These are phyloP conservation scores for Podospora didyma DNA, from an alignment of 495 filamentous ascomycete species.

Conservation along the genomic window DNA sequence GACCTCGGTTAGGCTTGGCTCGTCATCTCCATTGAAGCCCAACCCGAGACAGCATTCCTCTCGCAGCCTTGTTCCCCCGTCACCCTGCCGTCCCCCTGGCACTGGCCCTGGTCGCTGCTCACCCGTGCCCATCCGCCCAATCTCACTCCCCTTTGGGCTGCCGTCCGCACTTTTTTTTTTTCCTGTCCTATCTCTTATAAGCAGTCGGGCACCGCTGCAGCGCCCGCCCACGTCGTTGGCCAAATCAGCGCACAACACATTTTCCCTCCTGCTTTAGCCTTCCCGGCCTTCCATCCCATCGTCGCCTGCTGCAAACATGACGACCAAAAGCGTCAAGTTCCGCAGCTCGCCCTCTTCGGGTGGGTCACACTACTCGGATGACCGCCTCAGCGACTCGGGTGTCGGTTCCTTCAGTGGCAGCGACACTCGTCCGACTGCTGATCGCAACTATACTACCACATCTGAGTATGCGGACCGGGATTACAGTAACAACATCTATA, in stretches of 20 bases:
- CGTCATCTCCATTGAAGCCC: conserved; percentile 27
- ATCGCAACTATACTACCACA: conserved; percentile 17
- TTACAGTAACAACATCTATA: conserved; percentile 17
- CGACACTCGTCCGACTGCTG: conserved; percentile 25
- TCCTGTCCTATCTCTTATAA: conserved; percentile 18
- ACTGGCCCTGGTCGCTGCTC: conserved; percentile 1
- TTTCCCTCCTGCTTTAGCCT: conserved; percentile 27
- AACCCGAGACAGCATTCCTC: conserved; percentile 21
- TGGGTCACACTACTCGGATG: conserved; percentile 26
- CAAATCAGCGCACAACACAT: conserved; percentile 42
- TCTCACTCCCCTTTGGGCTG: conserved; percentile 17
- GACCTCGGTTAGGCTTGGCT: conserved; percentile 11
- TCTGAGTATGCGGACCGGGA: conserved; percentile 20
- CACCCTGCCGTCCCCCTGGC: conserved; percentile 8
- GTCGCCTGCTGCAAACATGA: conserved; percentile 14
- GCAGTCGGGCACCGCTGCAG: conserved; percentile 36
- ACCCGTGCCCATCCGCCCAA: conserved; percentile 23
- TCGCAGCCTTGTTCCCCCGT: conserved; percentile 21
- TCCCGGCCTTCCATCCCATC: conserved; percentile 9
- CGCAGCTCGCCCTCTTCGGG: conserved; percentile 24
- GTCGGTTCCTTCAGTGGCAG: conserved; percentile 34
- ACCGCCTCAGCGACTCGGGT: conserved; percentile 31
- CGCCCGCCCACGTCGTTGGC: conserved; percentile 14
- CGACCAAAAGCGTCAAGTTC: conserved; percentile 33
- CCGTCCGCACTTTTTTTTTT: conserved; percentile 22